Conservation (phyloP, 2,329 filamentous ascomycete species). For the Colletotrichum sp. region DNA sequence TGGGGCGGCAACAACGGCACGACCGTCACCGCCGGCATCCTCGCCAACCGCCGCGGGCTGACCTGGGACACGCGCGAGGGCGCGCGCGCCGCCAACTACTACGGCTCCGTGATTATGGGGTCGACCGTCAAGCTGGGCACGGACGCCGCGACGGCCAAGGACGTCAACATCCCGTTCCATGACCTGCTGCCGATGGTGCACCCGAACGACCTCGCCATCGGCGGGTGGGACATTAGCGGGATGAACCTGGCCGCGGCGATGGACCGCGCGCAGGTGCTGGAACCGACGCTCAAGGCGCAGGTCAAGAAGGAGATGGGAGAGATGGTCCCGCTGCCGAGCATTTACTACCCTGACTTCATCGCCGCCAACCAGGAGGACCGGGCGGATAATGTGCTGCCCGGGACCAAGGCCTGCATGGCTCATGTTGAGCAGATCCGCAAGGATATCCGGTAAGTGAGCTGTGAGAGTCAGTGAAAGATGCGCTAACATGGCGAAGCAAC, state of each 20-base stretch:
- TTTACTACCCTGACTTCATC: constrained; percentile 99
- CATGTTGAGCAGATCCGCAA: constrained; percentile 93
- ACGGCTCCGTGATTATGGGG: constrained; percentile 95
- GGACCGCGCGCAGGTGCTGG: constrained; percentile 94
- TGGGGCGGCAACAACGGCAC: constrained; percentile 98
- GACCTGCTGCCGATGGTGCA: constrained; percentile 95
- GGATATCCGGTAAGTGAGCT: constrained; percentile 69
- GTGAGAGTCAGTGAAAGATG: not conserved
- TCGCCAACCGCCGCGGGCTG: constrained; percentile 89
- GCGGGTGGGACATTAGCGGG: constrained; percentile 96
- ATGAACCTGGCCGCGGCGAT: constrained; percentile 90
- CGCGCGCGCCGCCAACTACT: constrained; percentile 88
- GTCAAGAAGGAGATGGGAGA: constrained; percentile 92
- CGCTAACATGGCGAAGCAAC: constrained; percentile 54
- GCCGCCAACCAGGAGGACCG: constrained; percentile 97
- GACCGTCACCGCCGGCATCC: constrained; percentile 94
- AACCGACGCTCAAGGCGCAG: constrained; percentile 89
- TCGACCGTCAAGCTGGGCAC: constrained; percentile 97
- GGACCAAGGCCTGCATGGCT: constrained; percentile 81
- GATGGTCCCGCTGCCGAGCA: constrained; percentile 88
- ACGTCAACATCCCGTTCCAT: constrained; percentile 96
- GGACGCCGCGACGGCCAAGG: constrained; percentile 80
- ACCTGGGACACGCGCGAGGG: constrained; percentile 95
- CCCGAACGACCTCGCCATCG: constrained; percentile 92
- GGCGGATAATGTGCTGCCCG: constrained; percentile 87